A percentile compares a stretch with the other conserved stretches of the same genome.
Evolutionary conservation across 2,329 filamentous ascomycete species (phyloP).

Genomic region (Paecilomyces fulvus): DNA sequence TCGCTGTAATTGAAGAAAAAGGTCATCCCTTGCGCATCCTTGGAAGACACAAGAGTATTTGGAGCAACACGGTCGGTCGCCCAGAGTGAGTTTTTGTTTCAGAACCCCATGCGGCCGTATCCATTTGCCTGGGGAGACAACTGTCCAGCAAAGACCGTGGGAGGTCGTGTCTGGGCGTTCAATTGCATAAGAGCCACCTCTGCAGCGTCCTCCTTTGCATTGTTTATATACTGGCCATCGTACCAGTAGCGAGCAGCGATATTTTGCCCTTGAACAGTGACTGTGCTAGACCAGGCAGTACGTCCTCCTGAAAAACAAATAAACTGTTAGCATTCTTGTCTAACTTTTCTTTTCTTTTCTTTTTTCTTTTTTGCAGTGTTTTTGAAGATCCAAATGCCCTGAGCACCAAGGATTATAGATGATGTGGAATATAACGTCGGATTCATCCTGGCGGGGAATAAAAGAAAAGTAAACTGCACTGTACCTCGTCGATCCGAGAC

Average conservation of each 20-base stretch:
- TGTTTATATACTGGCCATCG: slow-evolving; percentile 78
- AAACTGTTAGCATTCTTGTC: slow-evolving; percentile 14
- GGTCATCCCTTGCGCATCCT: background rate
- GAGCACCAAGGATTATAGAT: background rate
- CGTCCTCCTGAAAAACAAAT: slow-evolving; percentile 57
- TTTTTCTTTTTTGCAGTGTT: background rate
- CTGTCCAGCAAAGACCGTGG: slow-evolving; percentile 17
- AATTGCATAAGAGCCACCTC: slow-evolving; percentile 54
- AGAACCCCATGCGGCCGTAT: slow-evolving; percentile 7
- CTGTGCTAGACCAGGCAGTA: slow-evolving; percentile 80
- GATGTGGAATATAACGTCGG: slow-evolving; percentile 1
- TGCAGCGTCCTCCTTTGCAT: slow-evolving; percentile 84
- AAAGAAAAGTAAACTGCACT: slow-evolving; percentile 6
- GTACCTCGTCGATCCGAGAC: slow-evolving; percentile 68
- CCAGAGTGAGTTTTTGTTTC: background rate
- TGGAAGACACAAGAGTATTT: background rate
- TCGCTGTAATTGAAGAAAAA: background rate
- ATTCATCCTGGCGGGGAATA: slow-evolving; percentile 13
- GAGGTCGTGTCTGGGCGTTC: slow-evolving; percentile 16
- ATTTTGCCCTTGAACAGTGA: slow-evolving; percentile 58
- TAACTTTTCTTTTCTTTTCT: slow-evolving; percentile 1
- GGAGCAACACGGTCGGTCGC: background rate
- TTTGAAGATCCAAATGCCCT: background rate
- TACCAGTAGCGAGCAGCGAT: slow-evolving; percentile 82
- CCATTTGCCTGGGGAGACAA: slow-evolving; percentile 12